phyloP scores from a whole-genome alignment of 1,284 basidiomycete species.

The Phellinidium pouzarii region DNA sequence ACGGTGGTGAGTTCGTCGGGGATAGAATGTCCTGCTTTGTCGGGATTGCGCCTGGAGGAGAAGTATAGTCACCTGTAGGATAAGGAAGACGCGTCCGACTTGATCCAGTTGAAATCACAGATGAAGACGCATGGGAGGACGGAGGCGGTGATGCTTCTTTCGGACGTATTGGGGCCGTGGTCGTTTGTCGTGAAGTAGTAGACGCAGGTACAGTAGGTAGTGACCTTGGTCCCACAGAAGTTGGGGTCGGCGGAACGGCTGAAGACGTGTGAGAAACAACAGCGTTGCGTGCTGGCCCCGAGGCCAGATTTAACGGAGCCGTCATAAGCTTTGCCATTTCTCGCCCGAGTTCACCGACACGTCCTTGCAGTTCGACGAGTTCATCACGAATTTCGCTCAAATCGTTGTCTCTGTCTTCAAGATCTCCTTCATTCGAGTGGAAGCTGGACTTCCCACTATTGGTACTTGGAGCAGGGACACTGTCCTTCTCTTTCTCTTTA shows the following conservation, averaged over 20 bases:
- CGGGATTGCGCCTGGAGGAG: constrained; percentile 39
- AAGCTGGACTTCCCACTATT: constrained; percentile 18
- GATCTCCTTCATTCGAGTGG: constrained; percentile 21
- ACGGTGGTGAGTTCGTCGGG: constrained; percentile 54
- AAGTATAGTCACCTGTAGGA: constrained; percentile 72
- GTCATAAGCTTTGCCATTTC: constrained; percentile 69
- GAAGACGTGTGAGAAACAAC: constrained; percentile 21
- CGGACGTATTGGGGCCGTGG: constrained; percentile 31
- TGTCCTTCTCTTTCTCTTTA: constrained; percentile 30
- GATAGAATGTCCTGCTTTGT: constrained; percentile 42
- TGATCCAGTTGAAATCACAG: constrained; percentile 25
- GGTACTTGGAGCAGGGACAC: constrained; percentile 14
- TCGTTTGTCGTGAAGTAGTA: constrained; percentile 32
- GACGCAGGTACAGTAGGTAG: constrained; percentile 14
- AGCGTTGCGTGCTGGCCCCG: constrained; percentile 42
- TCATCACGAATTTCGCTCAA: constrained; percentile 56
- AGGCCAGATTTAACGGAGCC: constrained; percentile 47
- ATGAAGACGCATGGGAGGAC: constrained; percentile 33
- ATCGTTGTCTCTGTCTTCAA: constrained; percentile 31
- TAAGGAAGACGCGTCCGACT: constrained; percentile 62
- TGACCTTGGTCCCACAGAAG: constrained; percentile 13
- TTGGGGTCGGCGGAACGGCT: constrained; percentile 10
- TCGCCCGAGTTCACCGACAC: constrained; percentile 63
- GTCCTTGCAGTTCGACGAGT: constrained; percentile 61
- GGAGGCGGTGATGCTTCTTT: constrained; percentile 63